Conservation (phyloP, 108 stramenopile species). For the Skeletonema marinoi region DNA sequence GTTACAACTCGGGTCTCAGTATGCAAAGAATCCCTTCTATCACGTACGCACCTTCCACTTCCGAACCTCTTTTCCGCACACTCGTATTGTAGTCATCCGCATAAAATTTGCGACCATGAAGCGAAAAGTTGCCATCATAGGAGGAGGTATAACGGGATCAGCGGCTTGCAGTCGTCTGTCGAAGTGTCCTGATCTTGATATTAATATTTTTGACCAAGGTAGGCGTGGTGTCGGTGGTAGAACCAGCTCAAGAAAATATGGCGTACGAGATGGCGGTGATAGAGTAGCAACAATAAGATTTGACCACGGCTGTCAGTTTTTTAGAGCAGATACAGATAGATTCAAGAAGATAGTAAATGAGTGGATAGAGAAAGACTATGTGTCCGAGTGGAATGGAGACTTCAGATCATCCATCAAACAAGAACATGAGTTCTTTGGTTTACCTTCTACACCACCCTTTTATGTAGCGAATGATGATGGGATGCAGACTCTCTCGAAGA, state of each 20-base stretch:
- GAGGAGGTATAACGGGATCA: conserved; percentile 55
- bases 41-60: no score
- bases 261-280: neutral
- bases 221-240: conserved; percentile 66
- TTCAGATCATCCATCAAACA: conserved; percentile 29
- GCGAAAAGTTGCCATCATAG: conserved; percentile 44
- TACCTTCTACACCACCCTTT: conserved; percentile 51
- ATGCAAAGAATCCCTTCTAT: no score
- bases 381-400: conserved; percentile 54
- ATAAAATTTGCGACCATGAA: no score
- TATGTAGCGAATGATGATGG: conserved; percentile 48
- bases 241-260: conserved; percentile 41
- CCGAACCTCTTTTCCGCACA: no score
- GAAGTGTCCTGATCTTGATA: conserved; percentile 11
- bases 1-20: no score
- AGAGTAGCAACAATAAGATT: conserved; percentile 29
- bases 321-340: conserved; percentile 56
- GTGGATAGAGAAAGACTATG: conserved; percentile 45
- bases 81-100: no score
- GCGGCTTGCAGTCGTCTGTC: conserved; percentile 22
- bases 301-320: conserved; percentile 77
- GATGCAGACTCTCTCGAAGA: conserved; percentile 20
- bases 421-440: conserved; percentile 59
- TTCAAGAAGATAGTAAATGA: conserved; percentile 32
- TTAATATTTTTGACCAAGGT: conserved; percentile 70